Percentiles rank a stretch among this genome's conserved stretches.
phyloP scores from a whole-genome alignment of 164 flowering plant genomes.

The Chimonanthus salicifolius region DNA sequence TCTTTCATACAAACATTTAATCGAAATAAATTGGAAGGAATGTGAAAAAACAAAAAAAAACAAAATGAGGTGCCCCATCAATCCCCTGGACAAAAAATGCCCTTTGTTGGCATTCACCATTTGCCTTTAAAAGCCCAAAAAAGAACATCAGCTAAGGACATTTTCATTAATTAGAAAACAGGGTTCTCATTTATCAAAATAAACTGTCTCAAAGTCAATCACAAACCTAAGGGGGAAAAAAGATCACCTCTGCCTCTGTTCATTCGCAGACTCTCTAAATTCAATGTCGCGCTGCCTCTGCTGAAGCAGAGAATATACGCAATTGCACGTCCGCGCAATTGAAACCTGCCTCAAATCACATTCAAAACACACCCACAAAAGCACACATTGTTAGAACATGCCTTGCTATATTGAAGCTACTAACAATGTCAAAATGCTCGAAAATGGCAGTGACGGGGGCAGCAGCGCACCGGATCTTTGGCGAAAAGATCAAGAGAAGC shows the following conservation, averaged over 20 bases:
- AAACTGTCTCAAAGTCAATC: too few relatives aligned
- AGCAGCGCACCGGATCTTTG: constrained; percentile 63
- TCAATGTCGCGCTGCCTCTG: constrained; percentile 94
- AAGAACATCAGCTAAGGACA: too few relatives aligned
- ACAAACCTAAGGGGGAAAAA: too few relatives aligned
- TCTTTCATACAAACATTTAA: too few relatives aligned
- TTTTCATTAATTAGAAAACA: too few relatives aligned
- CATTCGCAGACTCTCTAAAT: constrained; percentile 86
- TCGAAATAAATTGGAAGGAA: too few relatives aligned
- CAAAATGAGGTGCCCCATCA: too few relatives aligned
- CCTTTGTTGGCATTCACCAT: too few relatives aligned
- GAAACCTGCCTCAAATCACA: constrained; percentile 49
- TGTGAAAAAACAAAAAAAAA: too few relatives aligned
- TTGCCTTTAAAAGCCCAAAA: too few relatives aligned
- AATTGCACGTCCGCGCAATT: constrained; percentile 92
- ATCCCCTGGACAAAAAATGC: too few relatives aligned
- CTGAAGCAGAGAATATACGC: constrained; percentile 76
- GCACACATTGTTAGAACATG: not conserved
- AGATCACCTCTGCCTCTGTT: constrained; percentile 81
- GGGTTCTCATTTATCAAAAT: too few relatives aligned
- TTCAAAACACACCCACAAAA: constrained; percentile 1
- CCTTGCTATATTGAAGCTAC: not conserved
- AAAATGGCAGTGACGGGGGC: not conserved
- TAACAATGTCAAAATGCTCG: not conserved
- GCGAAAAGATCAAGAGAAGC: constrained; percentile 96